Evolutionary conservation across 352 stramenopile genomes (phyloP).

Genomic region (Aphanomyces cochlioides): DNA sequence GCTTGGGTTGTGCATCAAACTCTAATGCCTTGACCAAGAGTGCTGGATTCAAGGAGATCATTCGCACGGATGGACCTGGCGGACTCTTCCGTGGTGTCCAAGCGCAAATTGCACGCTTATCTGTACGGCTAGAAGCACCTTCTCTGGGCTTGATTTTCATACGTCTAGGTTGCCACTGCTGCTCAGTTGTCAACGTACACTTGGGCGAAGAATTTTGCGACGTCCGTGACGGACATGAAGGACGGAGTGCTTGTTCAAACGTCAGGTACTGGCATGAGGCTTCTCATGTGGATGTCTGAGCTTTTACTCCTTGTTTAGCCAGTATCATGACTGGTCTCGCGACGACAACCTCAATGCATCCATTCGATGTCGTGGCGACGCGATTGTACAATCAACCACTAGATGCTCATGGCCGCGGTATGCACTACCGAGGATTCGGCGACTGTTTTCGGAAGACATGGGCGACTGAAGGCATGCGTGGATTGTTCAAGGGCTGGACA

Average conservation of each 20-base stretch:
- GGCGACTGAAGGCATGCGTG: conserved; percentile 55
- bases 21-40: conserved; percentile 31
- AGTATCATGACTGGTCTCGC: conserved; percentile 71
- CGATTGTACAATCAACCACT: conserved; percentile 82
- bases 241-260: conserved; percentile 70
- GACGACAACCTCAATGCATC: conserved; percentile 82
- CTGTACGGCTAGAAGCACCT: conserved; percentile 39
- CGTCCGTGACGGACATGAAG: conserved; percentile 52
- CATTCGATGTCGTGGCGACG: conserved; percentile 84
- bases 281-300: not conserved
- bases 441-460: conserved; percentile 78
- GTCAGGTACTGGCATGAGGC: conserved; percentile 49
- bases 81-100: conserved; percentile 70
- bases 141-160: conserved; percentile 5
- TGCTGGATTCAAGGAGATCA: conserved; percentile 71
- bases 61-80: conserved; percentile 56
- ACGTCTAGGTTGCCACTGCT: conserved; percentile 62
- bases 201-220: conserved; percentile 69
- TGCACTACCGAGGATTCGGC: conserved; percentile 63
- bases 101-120: conserved; percentile 67
- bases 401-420: conserved; percentile 64
- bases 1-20: not conserved
- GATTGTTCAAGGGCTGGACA: conserved; percentile 87
- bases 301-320: conserved; percentile 38
- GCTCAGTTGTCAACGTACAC: conserved; percentile 80